Evolutionary conservation across 2,329 filamentous ascomycete species (phyloP).

Genomic region (Ramichloridium luteum): DNA sequence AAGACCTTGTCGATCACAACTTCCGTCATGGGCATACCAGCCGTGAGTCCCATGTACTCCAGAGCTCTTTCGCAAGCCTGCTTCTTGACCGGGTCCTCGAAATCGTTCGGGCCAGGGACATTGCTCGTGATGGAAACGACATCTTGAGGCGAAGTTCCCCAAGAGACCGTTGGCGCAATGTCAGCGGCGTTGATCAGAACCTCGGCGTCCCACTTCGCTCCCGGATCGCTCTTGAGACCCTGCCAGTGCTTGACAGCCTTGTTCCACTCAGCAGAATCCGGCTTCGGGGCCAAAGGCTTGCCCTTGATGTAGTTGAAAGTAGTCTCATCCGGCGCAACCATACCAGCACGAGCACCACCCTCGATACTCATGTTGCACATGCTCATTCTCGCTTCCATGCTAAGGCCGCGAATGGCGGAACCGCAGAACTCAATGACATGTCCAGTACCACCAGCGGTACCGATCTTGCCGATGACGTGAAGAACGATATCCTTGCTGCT

Average conservation of each 20-base stretch:
- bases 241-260: slow-evolving; percentile 81
- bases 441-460: slow-evolving; percentile 87
- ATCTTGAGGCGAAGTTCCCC: slow-evolving; percentile 94
- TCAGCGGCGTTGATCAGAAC: slow-evolving; percentile 86
- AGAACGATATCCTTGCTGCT: slow-evolving; percentile 94
- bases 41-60: slow-evolving; percentile 87
- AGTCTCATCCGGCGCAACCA: slow-evolving; percentile 88
- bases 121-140: slow-evolving; percentile 84
- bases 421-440: slow-evolving; percentile 96
- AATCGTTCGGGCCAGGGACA: slow-evolving; percentile 85
- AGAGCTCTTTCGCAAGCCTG: slow-evolving; percentile 66
- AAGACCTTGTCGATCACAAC: slow-evolving; percentile 90
- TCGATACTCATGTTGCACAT: slow-evolving; percentile 99
- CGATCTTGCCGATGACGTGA: slow-evolving; percentile 83
- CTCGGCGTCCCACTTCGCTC: slow-evolving; percentile 79
- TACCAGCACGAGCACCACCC: slow-evolving; percentile 84
- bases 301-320: slow-evolving; percentile 95
- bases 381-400: slow-evolving; percentile 97
- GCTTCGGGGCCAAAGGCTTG: slow-evolving; percentile 74
- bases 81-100: slow-evolving; percentile 69
- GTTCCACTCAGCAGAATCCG: slow-evolving; percentile 78
- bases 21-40: slow-evolving; percentile 86
- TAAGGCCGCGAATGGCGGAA: slow-evolving; percentile 75
- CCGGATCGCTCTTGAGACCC: slow-evolving; percentile 71
- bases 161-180: slow-evolving; percentile 84